phyloP scores from a whole-genome alignment of 169 alveolate species.

The Eimeria brunetti region DNA sequence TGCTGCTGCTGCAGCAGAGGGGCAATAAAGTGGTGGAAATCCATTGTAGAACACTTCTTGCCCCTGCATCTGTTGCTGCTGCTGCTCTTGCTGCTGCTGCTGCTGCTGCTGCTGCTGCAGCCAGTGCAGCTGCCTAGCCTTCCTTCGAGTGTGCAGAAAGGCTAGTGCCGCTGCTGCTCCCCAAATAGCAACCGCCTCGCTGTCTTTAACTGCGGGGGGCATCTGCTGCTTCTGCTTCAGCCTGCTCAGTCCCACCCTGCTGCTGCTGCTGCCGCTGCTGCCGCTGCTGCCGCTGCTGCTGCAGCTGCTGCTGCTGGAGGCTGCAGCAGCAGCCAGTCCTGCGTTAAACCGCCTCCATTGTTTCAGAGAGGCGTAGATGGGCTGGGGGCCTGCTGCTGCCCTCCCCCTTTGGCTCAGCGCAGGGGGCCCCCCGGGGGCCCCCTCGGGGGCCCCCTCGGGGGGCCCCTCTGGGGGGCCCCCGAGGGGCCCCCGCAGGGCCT shows the following conservation, averaged over 20 bases:
- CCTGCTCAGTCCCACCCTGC: neutral
- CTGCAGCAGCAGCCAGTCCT: neutral
- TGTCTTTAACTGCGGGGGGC: constrained; percentile 11
- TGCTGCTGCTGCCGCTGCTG: constrained; percentile 27
- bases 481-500: constrained; percentile 11
- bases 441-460: neutral
- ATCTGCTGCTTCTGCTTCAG: constrained; percentile 5
- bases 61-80: neutral
- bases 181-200: constrained; percentile 23
- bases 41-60: neutral
- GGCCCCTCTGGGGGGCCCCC: constrained; percentile 10
- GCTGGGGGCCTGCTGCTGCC: neutral
- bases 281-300: constrained; percentile 2
- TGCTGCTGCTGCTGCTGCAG: constrained; percentile 12
- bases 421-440: neutral
- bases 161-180: constrained; percentile 30
- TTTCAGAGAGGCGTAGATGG: neutral
- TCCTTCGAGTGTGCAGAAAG: neutral
- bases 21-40: constrained; percentile 5
- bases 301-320: neutral
- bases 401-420: neutral
- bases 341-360: constrained; percentile 17
- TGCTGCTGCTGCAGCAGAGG: constrained; percentile 24
- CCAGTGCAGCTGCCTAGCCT: neutral
- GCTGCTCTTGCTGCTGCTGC: constrained; percentile 1